A percentile compares a stretch with the other conserved stretches of the same genome.
Evolutionary conservation across 495 filamentous ascomycete genomes (phyloP).

Genomic region (Talaromyces nanjingensis): DNA sequence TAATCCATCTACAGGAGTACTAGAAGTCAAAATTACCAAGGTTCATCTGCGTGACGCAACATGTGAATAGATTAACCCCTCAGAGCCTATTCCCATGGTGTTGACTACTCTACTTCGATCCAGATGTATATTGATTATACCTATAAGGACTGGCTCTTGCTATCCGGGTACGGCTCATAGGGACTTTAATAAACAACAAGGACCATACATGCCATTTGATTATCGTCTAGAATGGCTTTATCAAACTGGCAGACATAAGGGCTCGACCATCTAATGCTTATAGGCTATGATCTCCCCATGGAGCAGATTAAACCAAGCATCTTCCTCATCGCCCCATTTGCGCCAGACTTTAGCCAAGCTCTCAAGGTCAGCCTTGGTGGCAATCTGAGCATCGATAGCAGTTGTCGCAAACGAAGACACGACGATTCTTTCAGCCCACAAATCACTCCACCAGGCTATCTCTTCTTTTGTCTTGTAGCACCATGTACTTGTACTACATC

Average conservation of each 20-base stretch:
- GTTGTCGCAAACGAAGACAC: slow-evolving; percentile 32
- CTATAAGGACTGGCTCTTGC: too few relatives aligned
- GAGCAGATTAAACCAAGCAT: slow-evolving; percentile 46
- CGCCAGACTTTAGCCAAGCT: slow-evolving; percentile 32
- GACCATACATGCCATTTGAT: too few relatives aligned
- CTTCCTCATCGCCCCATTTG: slow-evolving; percentile 36
- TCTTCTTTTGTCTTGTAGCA: slow-evolving; percentile 39
- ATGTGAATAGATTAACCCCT: too few relatives aligned
- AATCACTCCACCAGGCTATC: slow-evolving; percentile 34
- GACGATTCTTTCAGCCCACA: slow-evolving; percentile 38
- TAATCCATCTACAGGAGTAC: too few relatives aligned
- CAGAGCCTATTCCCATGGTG: too few relatives aligned
- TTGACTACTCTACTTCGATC: too few relatives aligned
- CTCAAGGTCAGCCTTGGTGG: slow-evolving; percentile 35
- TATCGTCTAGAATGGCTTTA: too few relatives aligned
- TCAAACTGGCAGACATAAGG: too few relatives aligned
- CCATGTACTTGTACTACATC: slow-evolving; percentile 34
- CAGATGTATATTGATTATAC: too few relatives aligned
- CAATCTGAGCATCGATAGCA: slow-evolving; percentile 28
- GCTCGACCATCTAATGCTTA: slow-evolving; percentile 19
- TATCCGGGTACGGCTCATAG: not conserved
- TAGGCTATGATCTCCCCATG: slow-evolving; percentile 49
- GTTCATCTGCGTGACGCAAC: too few relatives aligned
- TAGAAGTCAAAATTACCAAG: too few relatives aligned
- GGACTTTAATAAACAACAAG: not conserved